These are phyloP conservation scores for Globisporangium orthogonon DNA, from an alignment of 352 stramenopile species.

Conservation along the genomic window DNA sequence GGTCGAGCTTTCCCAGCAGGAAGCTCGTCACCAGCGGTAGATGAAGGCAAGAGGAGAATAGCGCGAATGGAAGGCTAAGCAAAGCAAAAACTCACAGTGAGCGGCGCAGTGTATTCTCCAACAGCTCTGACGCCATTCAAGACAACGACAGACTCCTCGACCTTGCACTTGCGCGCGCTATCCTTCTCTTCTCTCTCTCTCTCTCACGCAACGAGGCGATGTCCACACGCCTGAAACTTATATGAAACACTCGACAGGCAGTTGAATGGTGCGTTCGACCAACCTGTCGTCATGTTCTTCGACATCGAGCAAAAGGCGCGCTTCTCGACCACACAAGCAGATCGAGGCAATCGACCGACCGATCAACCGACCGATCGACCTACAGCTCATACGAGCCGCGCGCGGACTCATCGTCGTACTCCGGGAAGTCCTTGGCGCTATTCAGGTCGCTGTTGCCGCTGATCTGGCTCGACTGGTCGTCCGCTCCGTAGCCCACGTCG, in stretches of 20 bases:
- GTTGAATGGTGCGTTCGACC: background rate
- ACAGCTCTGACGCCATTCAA: background rate
- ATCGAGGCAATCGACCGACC: no score
- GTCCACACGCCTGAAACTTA: background rate
- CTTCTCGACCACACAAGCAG: slow-evolving; percentile 1
- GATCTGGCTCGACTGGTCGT: slow-evolving; percentile 67
- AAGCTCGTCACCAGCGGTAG: background rate
- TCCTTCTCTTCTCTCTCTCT: background rate
- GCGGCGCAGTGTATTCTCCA: background rate
- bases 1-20: slow-evolving; percentile 20
- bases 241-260: background rate
- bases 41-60: no score
- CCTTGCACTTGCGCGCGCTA: background rate
- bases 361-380: background rate
- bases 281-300: background rate
- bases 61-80: background rate
- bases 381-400: slow-evolving; percentile 81
- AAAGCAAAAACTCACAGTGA: background rate
- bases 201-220: background rate
- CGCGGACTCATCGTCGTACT: slow-evolving; percentile 63
- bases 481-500: slow-evolving; percentile 24
- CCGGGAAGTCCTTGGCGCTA: slow-evolving; percentile 58
- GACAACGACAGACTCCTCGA: no score
- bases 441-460: slow-evolving; percentile 61
- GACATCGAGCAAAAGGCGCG: background rate